Evolutionary conservation across 495 filamentous ascomycete genomes (phyloP).

Genomic region (Trichocladium uniseriatum): DNA sequence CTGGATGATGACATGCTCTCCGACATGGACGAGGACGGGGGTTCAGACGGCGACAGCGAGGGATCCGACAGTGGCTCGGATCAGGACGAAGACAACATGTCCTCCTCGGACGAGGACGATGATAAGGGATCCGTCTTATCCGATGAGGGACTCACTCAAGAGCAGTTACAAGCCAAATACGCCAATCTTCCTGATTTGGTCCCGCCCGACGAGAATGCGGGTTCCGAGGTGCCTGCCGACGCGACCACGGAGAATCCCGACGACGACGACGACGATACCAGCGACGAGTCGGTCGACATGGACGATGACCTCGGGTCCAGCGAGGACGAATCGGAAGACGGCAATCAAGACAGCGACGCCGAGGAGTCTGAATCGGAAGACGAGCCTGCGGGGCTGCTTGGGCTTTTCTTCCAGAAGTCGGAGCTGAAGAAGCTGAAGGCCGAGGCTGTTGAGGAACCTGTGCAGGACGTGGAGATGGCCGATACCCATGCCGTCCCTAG

Average conservation of each 20-base stretch:
- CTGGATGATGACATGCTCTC: conserved; percentile 52
- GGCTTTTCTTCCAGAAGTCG: conserved; percentile 49
- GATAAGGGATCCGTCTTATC: conserved; percentile 48
- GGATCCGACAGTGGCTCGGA: conserved; percentile 15
- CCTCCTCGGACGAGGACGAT: conserved; percentile 50
- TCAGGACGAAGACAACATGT: conserved; percentile 66
- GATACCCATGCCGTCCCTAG: conserved; percentile 22
- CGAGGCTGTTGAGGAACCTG: conserved; percentile 11
- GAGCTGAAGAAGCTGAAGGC: conserved; percentile 38
- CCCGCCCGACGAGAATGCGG: conserved; percentile 13
- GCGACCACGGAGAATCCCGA: conserved; percentile 24
- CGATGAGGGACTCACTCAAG: conserved; percentile 68
- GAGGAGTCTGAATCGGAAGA: conserved; percentile 46
- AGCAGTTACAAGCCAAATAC: conserved; percentile 73
- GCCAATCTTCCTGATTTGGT: conserved; percentile 48
- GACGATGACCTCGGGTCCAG: conserved; percentile 70
- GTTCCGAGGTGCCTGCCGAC: background rate
- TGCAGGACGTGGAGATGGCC: conserved; percentile 26
- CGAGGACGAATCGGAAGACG: conserved; percentile 45
- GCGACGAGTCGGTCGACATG: conserved; percentile 82
- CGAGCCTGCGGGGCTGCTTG: conserved; percentile 52
- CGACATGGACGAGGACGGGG: conserved; percentile 29
- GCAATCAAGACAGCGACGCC: conserved; percentile 36
- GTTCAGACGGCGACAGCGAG: background rate
- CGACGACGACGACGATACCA: conserved; percentile 49